Conservation (phyloP, 805 yeast genomes). For the Candida montana region DNA sequence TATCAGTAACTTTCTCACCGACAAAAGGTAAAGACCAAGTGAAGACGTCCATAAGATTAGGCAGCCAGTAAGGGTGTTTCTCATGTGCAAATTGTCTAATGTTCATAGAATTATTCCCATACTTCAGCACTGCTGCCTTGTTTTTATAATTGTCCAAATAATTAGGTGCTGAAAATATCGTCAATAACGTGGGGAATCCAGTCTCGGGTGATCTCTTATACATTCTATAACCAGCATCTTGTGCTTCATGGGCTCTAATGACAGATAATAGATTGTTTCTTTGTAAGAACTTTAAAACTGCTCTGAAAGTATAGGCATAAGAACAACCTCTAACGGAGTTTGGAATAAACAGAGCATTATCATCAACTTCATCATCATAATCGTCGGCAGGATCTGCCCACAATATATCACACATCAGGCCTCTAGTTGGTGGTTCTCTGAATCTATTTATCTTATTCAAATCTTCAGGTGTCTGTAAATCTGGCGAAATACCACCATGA, state of each 20-base stretch:
- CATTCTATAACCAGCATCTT: conserved; percentile 95
- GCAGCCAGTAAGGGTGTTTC: conserved; percentile 96
- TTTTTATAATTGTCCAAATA: conserved; percentile 88
- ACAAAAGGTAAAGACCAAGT: conserved; percentile 98
- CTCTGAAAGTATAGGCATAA: conserved; percentile 72
- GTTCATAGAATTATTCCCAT: conserved; percentile 89
- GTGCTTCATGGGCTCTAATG: conserved; percentile 96
- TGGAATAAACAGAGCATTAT: conserved; percentile 44
- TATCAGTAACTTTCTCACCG: conserved; percentile 92
- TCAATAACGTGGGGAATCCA: conserved; percentile 85
- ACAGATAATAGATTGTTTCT: conserved; percentile 75
- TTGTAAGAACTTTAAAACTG: conserved; percentile 73
- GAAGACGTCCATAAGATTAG: conserved; percentile 95
- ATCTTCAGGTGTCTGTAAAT: conserved; percentile 64
- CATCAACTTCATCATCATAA: conserved; percentile 62
- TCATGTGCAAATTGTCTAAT: conserved; percentile 89
- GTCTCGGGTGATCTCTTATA: conserved; percentile 77
- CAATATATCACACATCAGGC: conserved; percentile 87
- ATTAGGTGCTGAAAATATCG: conserved; percentile 94
- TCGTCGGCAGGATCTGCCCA: conserved; percentile 97
- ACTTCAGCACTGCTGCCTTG: conserved; percentile 91
- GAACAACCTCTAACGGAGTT: conserved; percentile 89
- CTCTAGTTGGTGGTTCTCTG: conserved; percentile 88
- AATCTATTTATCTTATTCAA: conserved; percentile 69
- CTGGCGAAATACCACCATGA: conserved; percentile 94